phyloP scores from a whole-genome alignment of 129 eudicot species.

The Centrapalus pauciflorus region DNA sequence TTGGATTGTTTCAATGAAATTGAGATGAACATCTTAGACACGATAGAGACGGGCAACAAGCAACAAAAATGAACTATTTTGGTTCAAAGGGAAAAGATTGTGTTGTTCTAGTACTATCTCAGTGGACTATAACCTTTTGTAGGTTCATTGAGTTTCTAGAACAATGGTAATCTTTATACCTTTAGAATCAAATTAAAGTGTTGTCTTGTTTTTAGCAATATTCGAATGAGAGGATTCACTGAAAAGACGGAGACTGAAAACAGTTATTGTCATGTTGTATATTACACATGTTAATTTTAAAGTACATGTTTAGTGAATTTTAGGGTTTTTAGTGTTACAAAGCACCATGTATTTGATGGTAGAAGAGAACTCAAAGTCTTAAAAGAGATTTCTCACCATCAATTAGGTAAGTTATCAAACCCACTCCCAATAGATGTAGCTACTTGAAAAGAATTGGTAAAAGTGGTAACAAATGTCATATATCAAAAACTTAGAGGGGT shows the following conservation, averaged over 20 bases:
- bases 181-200: neutral
- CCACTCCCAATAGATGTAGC: constrained; percentile 7
- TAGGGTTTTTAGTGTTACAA: constrained; percentile 11
- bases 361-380: constrained; percentile 23
- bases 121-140: neutral
- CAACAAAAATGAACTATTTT: constrained; percentile 21
- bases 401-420: constrained; percentile 21
- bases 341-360: constrained; percentile 19
- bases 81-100: constrained; percentile 6
- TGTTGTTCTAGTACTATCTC: constrained; percentile 6
- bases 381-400: constrained; percentile 35
- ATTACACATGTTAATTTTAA: constrained; percentile 28
- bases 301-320: constrained; percentile 32
- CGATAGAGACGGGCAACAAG: constrained; percentile 35
- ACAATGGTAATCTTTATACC: neutral
- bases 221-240: neutral
- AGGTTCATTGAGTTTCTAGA: constrained; percentile 14
- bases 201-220: constrained; percentile 1
- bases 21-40: constrained; percentile 40
- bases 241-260: neutral
- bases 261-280: neutral
- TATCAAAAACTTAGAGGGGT: constrained; percentile 13
- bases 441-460: neutral
- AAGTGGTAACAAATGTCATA: constrained; percentile 18
- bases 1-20: constrained; percentile 55